phyloP scores from a whole-genome alignment of 192 early-diverging fungal species.

The Gamsiella multidivaricata region DNA sequence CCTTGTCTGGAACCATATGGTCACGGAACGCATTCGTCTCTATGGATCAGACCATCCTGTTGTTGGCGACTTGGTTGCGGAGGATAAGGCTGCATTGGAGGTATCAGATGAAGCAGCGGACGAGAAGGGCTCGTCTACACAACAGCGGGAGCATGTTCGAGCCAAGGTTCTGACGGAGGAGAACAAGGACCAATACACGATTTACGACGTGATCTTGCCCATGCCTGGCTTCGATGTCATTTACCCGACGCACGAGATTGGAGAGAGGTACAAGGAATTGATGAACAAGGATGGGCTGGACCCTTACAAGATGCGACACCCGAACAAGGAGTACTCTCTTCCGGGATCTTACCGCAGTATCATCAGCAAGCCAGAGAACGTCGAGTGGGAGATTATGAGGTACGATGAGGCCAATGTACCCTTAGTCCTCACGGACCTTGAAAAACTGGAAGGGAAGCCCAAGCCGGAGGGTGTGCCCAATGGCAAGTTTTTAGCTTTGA shows the following conservation, averaged over 20 bases:
- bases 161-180: slow-evolving; percentile 73
- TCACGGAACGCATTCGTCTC: slow-evolving; percentile 73
- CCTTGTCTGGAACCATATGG: slow-evolving; percentile 91
- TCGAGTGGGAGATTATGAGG: slow-evolving; percentile 70
- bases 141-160: slow-evolving; percentile 22
- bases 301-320: slow-evolving; percentile 66
- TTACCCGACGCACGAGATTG: slow-evolving; percentile 84
- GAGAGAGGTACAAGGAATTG: slow-evolving; percentile 69
- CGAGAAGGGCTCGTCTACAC: slow-evolving; percentile 6
- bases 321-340: slow-evolving; percentile 66
- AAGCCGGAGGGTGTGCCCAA: slow-evolving; percentile 42
- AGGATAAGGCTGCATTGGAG: slow-evolving; percentile 32
- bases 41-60: slow-evolving; percentile 75
- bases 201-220: slow-evolving; percentile 93
- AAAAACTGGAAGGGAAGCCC: slow-evolving; percentile 63
- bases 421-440: slow-evolving; percentile 72
- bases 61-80: slow-evolving; percentile 87
- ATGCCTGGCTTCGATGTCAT: slow-evolving; percentile 82
- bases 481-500: slow-evolving; percentile 78
- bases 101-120: slow-evolving; percentile 14
- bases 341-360: slow-evolving; percentile 75
- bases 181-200: slow-evolving; percentile 74
- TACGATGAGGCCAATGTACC: slow-evolving; percentile 72
- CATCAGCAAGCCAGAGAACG: slow-evolving; percentile 67
- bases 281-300: slow-evolving; percentile 82